These are phyloP conservation scores for Citrus trifoliata DNA, from an alignment of 345 rosid genomes.

Conservation along the genomic window DNA sequence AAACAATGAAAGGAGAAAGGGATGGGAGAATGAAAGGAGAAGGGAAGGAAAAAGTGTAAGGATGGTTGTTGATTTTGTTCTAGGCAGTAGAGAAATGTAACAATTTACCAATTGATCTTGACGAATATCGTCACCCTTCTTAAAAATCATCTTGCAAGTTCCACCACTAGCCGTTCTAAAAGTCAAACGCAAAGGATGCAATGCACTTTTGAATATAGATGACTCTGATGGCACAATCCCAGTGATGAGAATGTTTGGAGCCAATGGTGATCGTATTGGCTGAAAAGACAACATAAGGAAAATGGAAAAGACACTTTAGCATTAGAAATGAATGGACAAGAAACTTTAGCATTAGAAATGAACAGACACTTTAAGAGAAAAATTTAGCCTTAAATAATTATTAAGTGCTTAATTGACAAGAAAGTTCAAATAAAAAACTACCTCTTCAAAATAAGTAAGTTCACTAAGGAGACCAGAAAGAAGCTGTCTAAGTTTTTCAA, in stretches of 20 bases:
- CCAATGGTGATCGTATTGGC: constrained; percentile 92
- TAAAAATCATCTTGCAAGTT: constrained; percentile 76
- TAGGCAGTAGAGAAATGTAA: constrained; percentile 9
- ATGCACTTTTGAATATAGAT: constrained; percentile 88
- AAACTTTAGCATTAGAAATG: constrained; percentile 7
- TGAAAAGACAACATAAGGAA: constrained; percentile 26
- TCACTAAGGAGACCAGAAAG: constrained; percentile 94
- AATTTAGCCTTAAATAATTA: constrained; percentile 11
- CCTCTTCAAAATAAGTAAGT: constrained; percentile 97
- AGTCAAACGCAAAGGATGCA: constrained; percentile 86
- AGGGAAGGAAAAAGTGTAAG: not conserved
- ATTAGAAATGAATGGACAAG: constrained; percentile 10
- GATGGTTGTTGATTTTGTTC: not conserved
- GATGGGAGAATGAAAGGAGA: not conserved
- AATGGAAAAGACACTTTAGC: constrained; percentile 15
- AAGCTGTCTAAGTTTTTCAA: constrained; percentile 96
- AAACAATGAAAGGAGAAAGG: not conserved
- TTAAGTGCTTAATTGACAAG: constrained; percentile 12
- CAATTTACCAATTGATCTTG: constrained; percentile 92
- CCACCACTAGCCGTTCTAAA: constrained; percentile 80
- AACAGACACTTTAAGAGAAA: constrained; percentile 5
- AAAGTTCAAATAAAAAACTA: constrained; percentile 25
- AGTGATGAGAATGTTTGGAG: constrained; percentile 72
- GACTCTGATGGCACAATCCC: constrained; percentile 95
- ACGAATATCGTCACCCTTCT: constrained; percentile 98